Base-by-base conservation (phyloP, 2,329 filamentous ascomycete genomes). In the Xylariaceae sp. region DNA sequence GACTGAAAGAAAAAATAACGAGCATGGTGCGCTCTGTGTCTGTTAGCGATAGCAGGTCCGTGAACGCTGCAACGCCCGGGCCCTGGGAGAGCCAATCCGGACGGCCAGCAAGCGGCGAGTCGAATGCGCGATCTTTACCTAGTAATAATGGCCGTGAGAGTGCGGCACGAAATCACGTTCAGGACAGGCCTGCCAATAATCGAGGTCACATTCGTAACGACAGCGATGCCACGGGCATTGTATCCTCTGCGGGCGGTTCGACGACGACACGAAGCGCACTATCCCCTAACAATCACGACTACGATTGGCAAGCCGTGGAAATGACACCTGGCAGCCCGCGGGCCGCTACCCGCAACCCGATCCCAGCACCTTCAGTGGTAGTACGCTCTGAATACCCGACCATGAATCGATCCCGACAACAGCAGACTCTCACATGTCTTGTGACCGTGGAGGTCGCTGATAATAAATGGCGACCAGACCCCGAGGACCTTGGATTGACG, bases 341-440 rank as follows among this genome's bases (percentile, higher is more conserved):
- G 39, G 73, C 79, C 4, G 80, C 87, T 26, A 80, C 84, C 7
- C 88, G 87, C 64, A 96, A 95, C 63, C 90, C 91, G 0, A 96
- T 97, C 55, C 91, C 94, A 1, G 77, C 91, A 4, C 94, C 94
- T 0, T 88, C 84, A 0, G 91, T 99, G n/a, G 95, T 89, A 0
- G 88, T 99, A 47, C 88, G 92, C 56, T 97, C 92, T 68, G 94
- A 99, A 72, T 99, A 96, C 67, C 94, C 94, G 0, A 97, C 94
- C 1, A 81, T 99, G 65, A 96, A 80, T 71, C 83, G 90, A 60
- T 96, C 91, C 26, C 87, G 91, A 49, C 90, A 96, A 68, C 94
- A 96, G 70, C 94, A 99, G 70, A 94, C 89, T 8, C 77, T 99
- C 60, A 97, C 94, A 0, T 99, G 94, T 66, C 76, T 99, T 52